Evolutionary conservation across 352 stramenopile species (phyloP).

Genomic region (Phytophthora lateralis): DNA sequence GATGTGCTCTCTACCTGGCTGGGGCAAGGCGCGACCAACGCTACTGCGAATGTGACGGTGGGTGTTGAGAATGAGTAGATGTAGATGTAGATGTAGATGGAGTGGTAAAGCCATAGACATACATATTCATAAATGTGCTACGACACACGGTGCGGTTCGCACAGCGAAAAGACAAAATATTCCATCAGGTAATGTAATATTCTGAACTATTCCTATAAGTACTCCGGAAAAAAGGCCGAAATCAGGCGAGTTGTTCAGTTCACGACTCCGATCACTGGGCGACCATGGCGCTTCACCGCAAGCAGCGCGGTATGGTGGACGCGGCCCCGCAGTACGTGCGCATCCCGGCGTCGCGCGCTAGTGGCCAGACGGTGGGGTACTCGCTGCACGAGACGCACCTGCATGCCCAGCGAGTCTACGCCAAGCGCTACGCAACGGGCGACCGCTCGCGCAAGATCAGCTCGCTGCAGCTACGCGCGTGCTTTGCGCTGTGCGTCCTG

Average conservation of each 20-base stretch:
- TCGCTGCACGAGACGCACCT: conserved; percentile 26
- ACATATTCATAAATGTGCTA: neutral
- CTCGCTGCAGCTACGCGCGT: conserved; percentile 52
- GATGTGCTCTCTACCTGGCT: conserved; percentile 30
- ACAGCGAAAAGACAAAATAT: conserved; percentile 1
- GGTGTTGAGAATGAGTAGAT: neutral
- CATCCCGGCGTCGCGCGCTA: conserved; percentile 28
- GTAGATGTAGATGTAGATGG: too few species aligned
- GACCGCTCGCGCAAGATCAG: conserved; percentile 44
- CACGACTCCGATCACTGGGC: neutral
- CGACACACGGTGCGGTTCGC: too few species aligned
- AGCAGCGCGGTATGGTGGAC: conserved; percentile 32
- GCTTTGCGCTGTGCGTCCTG: conserved; percentile 57
- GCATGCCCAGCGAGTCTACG: conserved; percentile 18
- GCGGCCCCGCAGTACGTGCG: conserved; percentile 40
- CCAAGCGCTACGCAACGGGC: conserved; percentile 23
- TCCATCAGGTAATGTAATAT: conserved; percentile 2
- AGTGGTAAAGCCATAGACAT: conserved; percentile 8
- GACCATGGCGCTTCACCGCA: conserved; percentile 43
- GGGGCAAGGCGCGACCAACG: conserved; percentile 8
- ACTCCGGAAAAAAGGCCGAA: neutral
- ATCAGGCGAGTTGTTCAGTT: conserved; percentile 4
- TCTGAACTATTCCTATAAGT: neutral
- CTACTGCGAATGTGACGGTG: neutral
- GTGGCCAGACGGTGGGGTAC: conserved; percentile 9